Evolutionary conservation across 345 rosid genomes (phyloP).

Genomic region (Geranium rotundifolium): DNA sequence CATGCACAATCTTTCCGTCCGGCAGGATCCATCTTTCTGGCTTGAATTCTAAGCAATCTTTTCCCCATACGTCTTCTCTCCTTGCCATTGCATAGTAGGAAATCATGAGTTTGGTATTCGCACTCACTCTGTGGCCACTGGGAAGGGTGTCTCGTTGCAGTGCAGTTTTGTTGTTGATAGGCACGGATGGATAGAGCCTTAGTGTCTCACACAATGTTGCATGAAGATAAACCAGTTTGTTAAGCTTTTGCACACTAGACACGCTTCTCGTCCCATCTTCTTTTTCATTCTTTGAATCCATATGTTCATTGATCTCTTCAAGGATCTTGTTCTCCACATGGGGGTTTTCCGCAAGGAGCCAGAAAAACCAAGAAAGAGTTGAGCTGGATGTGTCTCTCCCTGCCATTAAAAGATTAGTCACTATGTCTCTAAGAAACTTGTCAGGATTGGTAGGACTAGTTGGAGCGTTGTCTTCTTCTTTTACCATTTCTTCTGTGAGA

Average conservation of each 20-base stretch:
- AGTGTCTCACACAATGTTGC: conserved; percentile 21
- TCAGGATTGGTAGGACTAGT: not conserved
- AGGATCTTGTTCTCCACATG: not conserved
- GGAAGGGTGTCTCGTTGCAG: conserved; percentile 10
- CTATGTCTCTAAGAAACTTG: conserved; percentile 17
- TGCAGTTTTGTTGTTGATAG: conserved; percentile 2
- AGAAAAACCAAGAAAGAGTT: conserved; percentile 32
- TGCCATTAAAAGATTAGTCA: conserved; percentile 15
- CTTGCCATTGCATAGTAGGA: conserved; percentile 9
- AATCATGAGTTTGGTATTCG: conserved; percentile 3
- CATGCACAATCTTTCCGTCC: no score
- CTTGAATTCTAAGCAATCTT: conserved; percentile 8
- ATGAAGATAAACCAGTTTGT: conserved; percentile 24
- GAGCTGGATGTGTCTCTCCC: conserved; percentile 20
- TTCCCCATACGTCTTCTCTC: conserved; percentile 16
- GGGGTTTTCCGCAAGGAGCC: conserved; percentile 20
- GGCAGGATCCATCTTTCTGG: no score
- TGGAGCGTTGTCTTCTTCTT: not conserved
- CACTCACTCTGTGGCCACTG: conserved; percentile 8
- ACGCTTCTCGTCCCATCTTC: not conserved
- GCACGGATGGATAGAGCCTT: conserved; percentile 18
- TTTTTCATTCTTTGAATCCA: conserved; percentile 19
- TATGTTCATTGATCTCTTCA: conserved; percentile 13
- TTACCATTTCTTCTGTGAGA: not conserved
- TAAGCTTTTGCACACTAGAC: conserved; percentile 3